A percentile compares a stretch with the other conserved stretches of the same genome.
These are phyloP conservation scores for Trametopsis cervina DNA, from an alignment of 768 basidiomycete species.

Conservation along the genomic window DNA sequence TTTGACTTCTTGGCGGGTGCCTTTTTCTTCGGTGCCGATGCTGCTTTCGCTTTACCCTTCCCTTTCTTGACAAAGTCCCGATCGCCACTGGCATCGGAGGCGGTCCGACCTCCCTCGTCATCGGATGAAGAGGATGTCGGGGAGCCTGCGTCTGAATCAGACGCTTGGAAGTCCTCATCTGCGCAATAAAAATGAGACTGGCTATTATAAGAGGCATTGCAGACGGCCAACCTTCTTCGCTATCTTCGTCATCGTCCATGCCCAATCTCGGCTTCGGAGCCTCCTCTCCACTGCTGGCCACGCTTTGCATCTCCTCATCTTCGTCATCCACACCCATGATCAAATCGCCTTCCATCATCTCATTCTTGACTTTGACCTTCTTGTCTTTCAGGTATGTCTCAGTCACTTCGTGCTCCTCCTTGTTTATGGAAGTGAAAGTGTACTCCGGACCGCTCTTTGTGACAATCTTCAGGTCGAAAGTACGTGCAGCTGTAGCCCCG, in stretches of 20 bases:
- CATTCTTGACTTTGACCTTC: conserved; percentile 91
- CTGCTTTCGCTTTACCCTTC: conserved; percentile 33
- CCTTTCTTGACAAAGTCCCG: conserved; percentile 44
- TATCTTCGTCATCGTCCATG: conserved; percentile 65
- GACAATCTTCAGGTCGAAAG: conserved; percentile 89
- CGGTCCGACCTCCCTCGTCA: conserved; percentile 67
- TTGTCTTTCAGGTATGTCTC: conserved; percentile 84
- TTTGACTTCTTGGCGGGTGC: conserved; percentile 23
- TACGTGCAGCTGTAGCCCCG: conserved; percentile 76
- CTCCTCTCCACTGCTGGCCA: conserved; percentile 62
- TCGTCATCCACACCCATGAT: conserved; percentile 67
- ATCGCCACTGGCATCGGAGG: conserved; percentile 82
- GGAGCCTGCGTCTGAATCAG: conserved; percentile 82
- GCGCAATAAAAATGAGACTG: conserved; percentile 4
- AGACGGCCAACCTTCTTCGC: conserved; percentile 54
- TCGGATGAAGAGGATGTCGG: conserved; percentile 68
- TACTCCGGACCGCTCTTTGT: conserved; percentile 80
- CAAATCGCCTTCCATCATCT: conserved; percentile 85
- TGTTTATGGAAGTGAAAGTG: conserved; percentile 89
- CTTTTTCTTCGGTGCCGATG: conserved; percentile 30
- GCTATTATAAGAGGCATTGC: background rate
- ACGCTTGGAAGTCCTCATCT: conserved; percentile 92
- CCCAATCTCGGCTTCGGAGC: conserved; percentile 42
- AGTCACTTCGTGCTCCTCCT: conserved; percentile 87
- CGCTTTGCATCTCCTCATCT: conserved; percentile 79